phyloP scores from a whole-genome alignment of 2,329 filamentous ascomycete species.

The Akanthomyces dipterigenus region DNA sequence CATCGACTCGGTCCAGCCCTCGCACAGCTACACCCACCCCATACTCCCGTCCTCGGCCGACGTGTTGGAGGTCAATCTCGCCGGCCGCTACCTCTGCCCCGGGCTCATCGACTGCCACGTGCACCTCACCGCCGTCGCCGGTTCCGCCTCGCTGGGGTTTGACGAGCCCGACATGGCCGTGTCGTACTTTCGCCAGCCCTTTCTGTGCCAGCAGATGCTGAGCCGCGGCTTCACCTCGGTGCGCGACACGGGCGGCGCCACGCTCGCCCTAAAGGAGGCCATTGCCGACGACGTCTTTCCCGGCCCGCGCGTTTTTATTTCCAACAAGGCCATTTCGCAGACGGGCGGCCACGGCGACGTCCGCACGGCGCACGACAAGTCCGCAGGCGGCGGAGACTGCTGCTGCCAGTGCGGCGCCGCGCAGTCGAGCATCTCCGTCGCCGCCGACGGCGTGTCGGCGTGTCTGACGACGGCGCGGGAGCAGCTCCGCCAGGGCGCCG shows the following conservation, averaged over 20 bases:
- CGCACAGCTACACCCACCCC: background rate
- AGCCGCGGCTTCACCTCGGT: conserved; percentile 51
- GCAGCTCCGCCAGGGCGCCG: conserved; percentile 47
- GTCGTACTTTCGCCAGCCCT: conserved; percentile 39
- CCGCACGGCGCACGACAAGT: conserved; percentile 42
- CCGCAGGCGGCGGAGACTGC: conserved; percentile 42
- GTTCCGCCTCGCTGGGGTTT: conserved; percentile 20
- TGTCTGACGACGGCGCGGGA: conserved; percentile 47
- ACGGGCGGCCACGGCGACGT: conserved; percentile 52
- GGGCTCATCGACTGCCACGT: conserved; percentile 29
- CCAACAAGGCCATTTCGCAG: conserved; percentile 47
- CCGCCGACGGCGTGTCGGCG: conserved; percentile 48
- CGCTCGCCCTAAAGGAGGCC: conserved; percentile 47
- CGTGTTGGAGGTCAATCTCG: conserved; percentile 17
- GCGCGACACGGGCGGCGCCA: conserved; percentile 52
- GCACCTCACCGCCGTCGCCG: conserved; percentile 25
- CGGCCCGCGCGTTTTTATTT: conserved; percentile 50
- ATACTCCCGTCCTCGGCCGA: background rate
- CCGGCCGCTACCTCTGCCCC: conserved; percentile 25
- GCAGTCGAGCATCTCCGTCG: conserved; percentile 29
- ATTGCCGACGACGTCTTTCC: conserved; percentile 48
- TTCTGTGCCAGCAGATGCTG: conserved; percentile 43
- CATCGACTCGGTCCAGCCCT: conserved; percentile 22
- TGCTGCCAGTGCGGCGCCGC: conserved; percentile 33
- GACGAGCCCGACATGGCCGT: conserved; percentile 26